Evolutionary conservation across 176 grass and related monocot genomes (phyloP), one percentile per base, ranked within the genome.

Genomic region (Guadua angustifolia): DNA sequence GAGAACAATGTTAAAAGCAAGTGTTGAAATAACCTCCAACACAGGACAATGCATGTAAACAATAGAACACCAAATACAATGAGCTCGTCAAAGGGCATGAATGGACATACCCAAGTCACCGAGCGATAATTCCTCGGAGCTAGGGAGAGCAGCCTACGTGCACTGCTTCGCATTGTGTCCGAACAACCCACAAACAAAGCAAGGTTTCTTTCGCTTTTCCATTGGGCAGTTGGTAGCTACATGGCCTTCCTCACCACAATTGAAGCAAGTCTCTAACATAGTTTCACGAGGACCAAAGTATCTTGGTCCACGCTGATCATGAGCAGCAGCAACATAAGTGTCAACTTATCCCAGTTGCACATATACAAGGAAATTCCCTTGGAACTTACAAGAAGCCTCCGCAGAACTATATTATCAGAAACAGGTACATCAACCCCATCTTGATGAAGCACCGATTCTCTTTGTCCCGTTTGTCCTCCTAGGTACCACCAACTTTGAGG

Each of bases 301-400:
- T 81, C 97, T 92, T 67, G 91, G 86, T 46, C 89, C 89, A 43
- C 97, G 97, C 97, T 99, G 82, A 82, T 59, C 79, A 91, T 79
- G 52, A 78, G 66, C 49, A 78, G 21, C 75, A 78, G 19, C 4
- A 78, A 74, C 29, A 69, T 44, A 38, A 78, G 9, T 78, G 73
- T 82, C 68, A 69, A 12, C 9, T 43, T 77, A 60, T 59, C n/a
- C 18, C 21, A 3, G n/a, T 46, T 25, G 19, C 32, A 46, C 80
- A 79, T 66, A 57, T 73, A 77, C 63, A 72, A 12, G 12, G 21
- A 83, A 81, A 77, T 75, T 59, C 10, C 43, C 3, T 49, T 92
- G 69, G 51, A 57, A 90, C 89, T 94, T 88, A 99, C 97, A 92
- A 99, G 93, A 92, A 99, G 91, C 86, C 92, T 99, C 72, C 97